Evolutionary conservation across 2,329 filamentous ascomycete genomes (phyloP).

Genomic region (Rugonectria rugulosa): DNA sequence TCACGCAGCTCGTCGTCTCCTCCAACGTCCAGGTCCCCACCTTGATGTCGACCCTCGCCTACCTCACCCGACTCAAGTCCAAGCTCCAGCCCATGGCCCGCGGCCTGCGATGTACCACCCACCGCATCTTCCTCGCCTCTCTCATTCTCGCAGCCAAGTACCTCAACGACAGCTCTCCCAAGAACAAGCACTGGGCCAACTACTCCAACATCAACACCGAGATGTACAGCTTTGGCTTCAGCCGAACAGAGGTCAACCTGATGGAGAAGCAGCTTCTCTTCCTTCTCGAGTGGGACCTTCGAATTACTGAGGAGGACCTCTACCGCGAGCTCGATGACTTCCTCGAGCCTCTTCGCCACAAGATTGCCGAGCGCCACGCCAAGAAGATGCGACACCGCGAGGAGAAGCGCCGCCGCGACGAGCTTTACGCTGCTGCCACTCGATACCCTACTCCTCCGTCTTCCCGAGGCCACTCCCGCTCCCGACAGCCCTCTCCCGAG

Average conservation of each 20-base stretch:
- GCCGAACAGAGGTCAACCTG: constrained; percentile 93
- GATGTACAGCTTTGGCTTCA: constrained; percentile 81
- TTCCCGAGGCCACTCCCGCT: constrained; percentile 53
- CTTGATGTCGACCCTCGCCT: constrained; percentile 95
- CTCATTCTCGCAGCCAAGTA: constrained; percentile 94
- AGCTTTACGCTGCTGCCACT: constrained; percentile 45
- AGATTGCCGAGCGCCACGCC: constrained; percentile 59
- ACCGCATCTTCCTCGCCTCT: constrained; percentile 94
- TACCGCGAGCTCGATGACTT: constrained; percentile 88
- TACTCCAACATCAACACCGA: constrained; percentile 82
- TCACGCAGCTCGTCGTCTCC: constrained; percentile 85
- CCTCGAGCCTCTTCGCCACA: constrained; percentile 80
- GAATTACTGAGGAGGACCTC: constrained; percentile 84
- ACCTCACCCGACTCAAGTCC: constrained; percentile 83
- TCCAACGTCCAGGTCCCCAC: constrained; percentile 98
- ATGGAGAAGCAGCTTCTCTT: constrained; percentile 99
- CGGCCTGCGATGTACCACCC: constrained; percentile 93
- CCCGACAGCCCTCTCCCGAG: constrained; percentile 51
- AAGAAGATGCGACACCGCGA: constrained; percentile 59
- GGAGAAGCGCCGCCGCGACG: constrained; percentile 52
- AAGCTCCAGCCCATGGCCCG: constrained; percentile 93
- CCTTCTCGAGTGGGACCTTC: constrained; percentile 92
- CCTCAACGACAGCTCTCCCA: constrained; percentile 96
- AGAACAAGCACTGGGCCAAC: constrained; percentile 99
- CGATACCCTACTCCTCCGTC: constrained; percentile 56